Evolutionary conservation across 2,329 filamentous ascomycete genomes (phyloP).

Genomic region (Scleromitrula shiraiana): DNA sequence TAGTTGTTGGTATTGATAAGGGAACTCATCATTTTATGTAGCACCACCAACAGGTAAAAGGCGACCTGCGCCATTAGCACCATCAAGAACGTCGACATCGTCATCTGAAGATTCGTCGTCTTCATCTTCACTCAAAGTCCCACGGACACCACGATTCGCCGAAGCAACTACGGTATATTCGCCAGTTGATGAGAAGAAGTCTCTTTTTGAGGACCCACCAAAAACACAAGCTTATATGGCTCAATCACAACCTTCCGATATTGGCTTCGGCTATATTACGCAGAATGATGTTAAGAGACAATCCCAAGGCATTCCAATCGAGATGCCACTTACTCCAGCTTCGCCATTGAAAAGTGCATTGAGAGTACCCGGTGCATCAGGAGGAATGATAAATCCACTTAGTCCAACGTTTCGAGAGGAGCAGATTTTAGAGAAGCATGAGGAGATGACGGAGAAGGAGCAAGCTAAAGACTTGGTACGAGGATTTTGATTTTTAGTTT

Average conservation of each 20-base stretch:
- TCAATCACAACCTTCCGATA: constrained; percentile 69
- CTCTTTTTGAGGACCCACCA: constrained; percentile 54
- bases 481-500: not conserved
- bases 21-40: constrained; percentile 8
- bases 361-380: constrained; percentile 77
- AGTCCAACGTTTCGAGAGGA: constrained; percentile 92
- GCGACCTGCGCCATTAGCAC: constrained; percentile 21
- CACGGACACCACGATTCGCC: constrained; percentile 70
- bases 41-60: constrained; percentile 21
- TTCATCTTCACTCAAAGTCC: constrained; percentile 46
- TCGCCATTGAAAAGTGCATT: constrained; percentile 85
- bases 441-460: constrained; percentile 72
- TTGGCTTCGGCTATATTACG: constrained; percentile 86
- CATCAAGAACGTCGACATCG: constrained; percentile 35
- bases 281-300: constrained; percentile 45
- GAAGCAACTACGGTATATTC: constrained; percentile 75
- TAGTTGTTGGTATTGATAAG: not conserved
- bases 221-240: constrained; percentile 41
- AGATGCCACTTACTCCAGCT: constrained; percentile 60
- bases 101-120: constrained; percentile 33
- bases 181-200: constrained; percentile 51
- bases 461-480: constrained; percentile 72
- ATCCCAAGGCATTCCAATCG: constrained; percentile 36
- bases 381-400: constrained; percentile 66
- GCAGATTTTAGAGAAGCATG: constrained; percentile 75